These are phyloP conservation scores for Parietaria judaica DNA, from an alignment of 306 rosid genomes.

Conservation along the genomic window DNA sequence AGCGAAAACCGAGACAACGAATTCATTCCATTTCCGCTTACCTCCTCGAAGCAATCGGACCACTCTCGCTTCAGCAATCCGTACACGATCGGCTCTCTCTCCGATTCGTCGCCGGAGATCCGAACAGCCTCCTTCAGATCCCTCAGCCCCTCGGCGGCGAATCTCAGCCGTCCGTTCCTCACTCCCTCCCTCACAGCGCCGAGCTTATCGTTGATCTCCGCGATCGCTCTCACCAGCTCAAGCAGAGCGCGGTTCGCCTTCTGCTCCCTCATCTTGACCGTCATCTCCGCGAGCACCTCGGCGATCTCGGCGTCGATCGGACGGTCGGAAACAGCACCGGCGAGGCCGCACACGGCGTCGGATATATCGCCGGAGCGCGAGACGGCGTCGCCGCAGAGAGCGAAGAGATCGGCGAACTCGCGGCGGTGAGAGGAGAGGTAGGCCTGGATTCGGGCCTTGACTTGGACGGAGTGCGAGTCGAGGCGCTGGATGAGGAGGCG, in stretches of 20 bases:
- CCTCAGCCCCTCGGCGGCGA: slow-evolving; percentile 60
- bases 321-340: slow-evolving; percentile 38
- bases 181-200: slow-evolving; percentile 50
- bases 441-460: slow-evolving; percentile 64
- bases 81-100: slow-evolving; percentile 67
- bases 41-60: slow-evolving; percentile 85
- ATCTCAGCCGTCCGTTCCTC: slow-evolving; percentile 50
- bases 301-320: slow-evolving; percentile 48
- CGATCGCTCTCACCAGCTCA: slow-evolving; percentile 47
- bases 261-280: slow-evolving; percentile 40
- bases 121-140: slow-evolving; percentile 53
- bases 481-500: slow-evolving; percentile 88
- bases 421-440: slow-evolving; percentile 65
- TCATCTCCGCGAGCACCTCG: slow-evolving; percentile 51
- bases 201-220: slow-evolving; percentile 37
- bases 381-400: slow-evolving; percentile 66
- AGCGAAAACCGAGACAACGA: background rate
- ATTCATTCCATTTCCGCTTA: slow-evolving; percentile 13
- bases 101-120: slow-evolving; percentile 22
- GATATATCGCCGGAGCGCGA: slow-evolving; percentile 43
- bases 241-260: slow-evolving; percentile 54
- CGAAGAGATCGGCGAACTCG: slow-evolving; percentile 60
- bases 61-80: slow-evolving; percentile 68
- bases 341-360: slow-evolving; percentile 31
- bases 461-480: slow-evolving; percentile 83